A percentile compares a stretch with the other conserved stretches of the same genome.
Conservation (phyloP, 2,329 filamentous ascomycete genomes). For the Diaporthe sp. region DNA sequence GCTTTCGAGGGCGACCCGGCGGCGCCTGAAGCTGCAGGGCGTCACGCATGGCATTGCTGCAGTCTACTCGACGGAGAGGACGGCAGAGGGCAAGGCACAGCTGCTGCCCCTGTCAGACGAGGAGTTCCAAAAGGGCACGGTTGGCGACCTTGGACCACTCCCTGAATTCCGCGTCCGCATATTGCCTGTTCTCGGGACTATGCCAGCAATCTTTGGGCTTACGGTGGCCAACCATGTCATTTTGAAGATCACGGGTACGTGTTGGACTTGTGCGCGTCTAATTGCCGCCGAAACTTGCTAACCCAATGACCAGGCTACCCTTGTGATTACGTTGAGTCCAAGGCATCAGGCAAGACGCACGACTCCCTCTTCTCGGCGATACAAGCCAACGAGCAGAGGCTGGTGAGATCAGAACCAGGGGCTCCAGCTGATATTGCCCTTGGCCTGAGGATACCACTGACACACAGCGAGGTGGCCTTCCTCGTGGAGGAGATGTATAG, state of each 20-base stretch:
- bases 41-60: slow-evolving; percentile 89
- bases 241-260: slow-evolving; percentile 72
- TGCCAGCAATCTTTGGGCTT: slow-evolving; percentile 97
- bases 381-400: slow-evolving; percentile 83
- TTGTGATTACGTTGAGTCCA: slow-evolving; percentile 83
- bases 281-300: neutral
- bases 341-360: slow-evolving; percentile 91
- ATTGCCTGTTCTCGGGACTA: slow-evolving; percentile 92
- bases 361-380: slow-evolving; percentile 82
- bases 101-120: slow-evolving; percentile 88
- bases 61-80: slow-evolving; percentile 92
- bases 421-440: slow-evolving; percentile 63
- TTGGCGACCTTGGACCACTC: slow-evolving; percentile 88
- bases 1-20: slow-evolving; percentile 85
- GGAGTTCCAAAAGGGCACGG: slow-evolving; percentile 86
- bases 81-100: slow-evolving; percentile 90
- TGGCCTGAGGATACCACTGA: slow-evolving; percentile 85
- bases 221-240: slow-evolving; percentile 94
- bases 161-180: slow-evolving; percentile 97
- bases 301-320: slow-evolving; percentile 74
- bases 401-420: slow-evolving; percentile 68
- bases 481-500: slow-evolving; percentile 90
- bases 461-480: slow-evolving; percentile 85
- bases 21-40: slow-evolving; percentile 81
- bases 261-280: neutral